These are phyloP conservation scores for Pontederia crassipes DNA, from an alignment of 176 grass and related monocot genomes.

Conservation along the genomic window DNA sequence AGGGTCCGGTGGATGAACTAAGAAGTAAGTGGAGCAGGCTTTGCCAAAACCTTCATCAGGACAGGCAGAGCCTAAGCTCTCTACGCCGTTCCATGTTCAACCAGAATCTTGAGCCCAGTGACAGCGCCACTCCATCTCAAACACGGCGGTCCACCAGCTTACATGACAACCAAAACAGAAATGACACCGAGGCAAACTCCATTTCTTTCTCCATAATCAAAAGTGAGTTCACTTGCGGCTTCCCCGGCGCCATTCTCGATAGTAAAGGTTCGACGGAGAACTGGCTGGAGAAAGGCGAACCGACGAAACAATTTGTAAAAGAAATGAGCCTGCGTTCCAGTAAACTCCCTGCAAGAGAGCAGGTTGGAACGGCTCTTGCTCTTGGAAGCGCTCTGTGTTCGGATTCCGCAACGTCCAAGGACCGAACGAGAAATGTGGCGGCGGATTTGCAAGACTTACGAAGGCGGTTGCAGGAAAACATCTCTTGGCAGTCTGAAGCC, in stretches of 20 bases:
- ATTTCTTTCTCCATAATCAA: constrained; percentile 3
- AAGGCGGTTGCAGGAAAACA: constrained; percentile 41
- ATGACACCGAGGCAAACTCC: constrained; percentile 9
- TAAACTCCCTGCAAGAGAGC: constrained; percentile 16
- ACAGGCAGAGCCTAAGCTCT: constrained; percentile 13
- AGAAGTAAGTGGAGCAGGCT: constrained; percentile 82
- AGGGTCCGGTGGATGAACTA: constrained; percentile 51
- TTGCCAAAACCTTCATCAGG: constrained; percentile 63
- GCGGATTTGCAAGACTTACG: constrained; percentile 35
- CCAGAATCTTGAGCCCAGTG: not conserved
- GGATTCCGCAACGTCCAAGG: constrained; percentile 60
- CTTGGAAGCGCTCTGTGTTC: constrained; percentile 41
- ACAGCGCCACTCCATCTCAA: constrained; percentile 2
- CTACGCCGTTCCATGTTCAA: constrained; percentile 22
- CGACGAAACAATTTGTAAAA: not conserved
- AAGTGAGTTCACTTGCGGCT: not conserved
- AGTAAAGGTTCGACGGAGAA: not conserved
- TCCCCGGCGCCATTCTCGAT: not conserved
- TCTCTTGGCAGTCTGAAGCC: constrained; percentile 49
- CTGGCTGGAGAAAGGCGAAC: not conserved
- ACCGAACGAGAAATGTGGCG: constrained; percentile 5
- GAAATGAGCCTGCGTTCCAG: constrained; percentile 2
- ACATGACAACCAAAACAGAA: constrained; percentile 25
- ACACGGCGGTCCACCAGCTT: constrained; percentile 35
- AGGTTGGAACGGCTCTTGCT: constrained; percentile 25